A percentile compares a stretch with the other conserved stretches of the same genome.
Conservation (phyloP, 208 protist genomes). For the Blastocrithidia nonstop region DNA sequence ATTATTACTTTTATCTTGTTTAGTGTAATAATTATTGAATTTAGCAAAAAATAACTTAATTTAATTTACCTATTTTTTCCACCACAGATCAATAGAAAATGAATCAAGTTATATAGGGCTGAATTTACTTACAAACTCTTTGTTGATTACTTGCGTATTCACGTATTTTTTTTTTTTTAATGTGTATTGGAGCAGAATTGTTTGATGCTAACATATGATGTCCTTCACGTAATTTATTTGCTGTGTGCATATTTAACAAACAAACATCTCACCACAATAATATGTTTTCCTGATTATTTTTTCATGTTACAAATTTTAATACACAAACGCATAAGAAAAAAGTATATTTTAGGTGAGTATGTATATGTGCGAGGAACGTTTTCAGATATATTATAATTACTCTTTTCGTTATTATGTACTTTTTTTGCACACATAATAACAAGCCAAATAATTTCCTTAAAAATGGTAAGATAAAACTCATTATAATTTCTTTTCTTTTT, state of each 20-base stretch:
- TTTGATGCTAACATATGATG: neutral
- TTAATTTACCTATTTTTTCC: neutral
- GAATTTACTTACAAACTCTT: too few species aligned
- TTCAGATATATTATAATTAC: too few species aligned
- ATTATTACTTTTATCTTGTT: neutral
- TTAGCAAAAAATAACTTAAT: neutral
- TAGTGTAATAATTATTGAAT: neutral
- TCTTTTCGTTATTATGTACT: neutral
- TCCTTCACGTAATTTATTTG: neutral
- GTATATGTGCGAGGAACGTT: too few species aligned
- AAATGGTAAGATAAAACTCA: too few species aligned
- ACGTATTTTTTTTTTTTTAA: constrained; percentile 1
- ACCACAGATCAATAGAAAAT: neutral
- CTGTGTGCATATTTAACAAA: neutral
- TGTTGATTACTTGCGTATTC: neutral
- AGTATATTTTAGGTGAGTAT: too few species aligned
- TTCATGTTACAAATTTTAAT: neutral
- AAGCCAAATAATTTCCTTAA: neutral
- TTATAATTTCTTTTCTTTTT: too few species aligned
- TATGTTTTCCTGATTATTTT: neutral
- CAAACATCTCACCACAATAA: neutral
- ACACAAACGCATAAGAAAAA: neutral
- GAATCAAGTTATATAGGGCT: too few species aligned
- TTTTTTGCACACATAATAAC: constrained; percentile 1
- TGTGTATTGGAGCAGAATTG: neutral